Evolutionary conservation across 192 early-diverging fungal species (phyloP).

Genomic region (Coemansia pectinata): DNA sequence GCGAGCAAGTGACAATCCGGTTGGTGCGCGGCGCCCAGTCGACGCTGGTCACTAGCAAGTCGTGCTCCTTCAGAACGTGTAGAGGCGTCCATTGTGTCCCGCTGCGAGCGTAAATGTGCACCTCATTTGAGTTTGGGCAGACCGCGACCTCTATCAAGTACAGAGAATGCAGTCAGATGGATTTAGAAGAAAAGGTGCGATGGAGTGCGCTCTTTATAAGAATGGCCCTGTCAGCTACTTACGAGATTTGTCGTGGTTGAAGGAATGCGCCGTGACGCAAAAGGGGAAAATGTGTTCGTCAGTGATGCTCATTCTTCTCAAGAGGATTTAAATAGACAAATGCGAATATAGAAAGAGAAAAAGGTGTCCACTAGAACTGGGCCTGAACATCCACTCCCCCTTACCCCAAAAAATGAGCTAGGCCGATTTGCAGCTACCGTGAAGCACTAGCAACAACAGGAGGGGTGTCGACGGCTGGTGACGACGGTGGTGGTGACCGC

Average conservation of each 20-base stretch:
- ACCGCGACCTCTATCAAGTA: conserved; percentile 79
- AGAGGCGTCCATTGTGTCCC: conserved; percentile 62
- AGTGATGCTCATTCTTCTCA: conserved; percentile 38
- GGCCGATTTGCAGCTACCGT: neutral
- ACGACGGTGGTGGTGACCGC: neutral
- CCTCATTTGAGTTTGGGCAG: conserved; percentile 86
- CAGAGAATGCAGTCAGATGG: neutral
- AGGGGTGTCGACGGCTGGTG: neutral
- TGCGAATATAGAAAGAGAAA: neutral
- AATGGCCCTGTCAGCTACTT: conserved; percentile 32
- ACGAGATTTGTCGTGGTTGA: conserved; percentile 89
- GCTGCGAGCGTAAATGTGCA: conserved; percentile 80
- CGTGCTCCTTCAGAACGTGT: conserved; percentile 85
- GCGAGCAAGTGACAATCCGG: conserved; percentile 94
- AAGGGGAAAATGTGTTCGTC: conserved; percentile 56
- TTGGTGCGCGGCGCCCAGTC: conserved; percentile 97
- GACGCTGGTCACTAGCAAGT: conserved; percentile 91
- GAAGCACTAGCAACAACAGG: neutral
- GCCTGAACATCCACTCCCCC: neutral
- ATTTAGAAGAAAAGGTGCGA: neutral
- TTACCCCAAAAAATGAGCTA: neutral
- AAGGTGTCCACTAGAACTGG: neutral
- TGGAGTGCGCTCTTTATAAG: neutral
- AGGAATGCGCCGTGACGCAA: conserved; percentile 87
- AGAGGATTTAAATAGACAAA: neutral